These are phyloP conservation scores for Heterobasidion occidentale DNA, from an alignment of 1,284 basidiomycete species.

Conservation along the genomic window DNA sequence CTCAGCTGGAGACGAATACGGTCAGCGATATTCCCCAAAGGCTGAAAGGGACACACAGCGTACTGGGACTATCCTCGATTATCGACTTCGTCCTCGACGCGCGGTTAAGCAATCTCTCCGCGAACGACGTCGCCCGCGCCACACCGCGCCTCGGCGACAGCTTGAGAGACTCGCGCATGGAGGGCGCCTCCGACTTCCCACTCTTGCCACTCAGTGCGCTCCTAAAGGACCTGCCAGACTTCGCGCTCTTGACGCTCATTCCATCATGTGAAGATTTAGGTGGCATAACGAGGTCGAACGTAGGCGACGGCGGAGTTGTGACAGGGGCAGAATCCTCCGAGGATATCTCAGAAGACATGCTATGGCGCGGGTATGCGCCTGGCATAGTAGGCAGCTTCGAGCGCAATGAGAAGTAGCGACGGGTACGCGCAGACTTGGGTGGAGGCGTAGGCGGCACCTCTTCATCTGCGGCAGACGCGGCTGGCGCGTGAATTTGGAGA, in stretches of 20 bases:
- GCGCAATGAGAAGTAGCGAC: conserved; percentile 19
- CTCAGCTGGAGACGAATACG: neutral
- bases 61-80: conserved; percentile 7
- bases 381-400: conserved; percentile 18
- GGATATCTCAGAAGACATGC: conserved; percentile 22
- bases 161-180: conserved; percentile 5
- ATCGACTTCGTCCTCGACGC: conserved; percentile 17
- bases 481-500: conserved; percentile 5
- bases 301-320: conserved; percentile 23
- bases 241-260: conserved; percentile 10
- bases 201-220: conserved; percentile 11
- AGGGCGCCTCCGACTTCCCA: neutral
- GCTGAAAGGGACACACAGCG: neutral
- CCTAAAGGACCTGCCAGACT: conserved; percentile 1
- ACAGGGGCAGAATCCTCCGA: conserved; percentile 24
- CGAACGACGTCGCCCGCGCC: conserved; percentile 23
- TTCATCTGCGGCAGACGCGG: conserved; percentile 10
- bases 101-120: conserved; percentile 20
- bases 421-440: conserved; percentile 17
- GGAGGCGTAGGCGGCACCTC: conserved; percentile 12
- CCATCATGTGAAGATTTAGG: conserved; percentile 7
- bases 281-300: conserved; percentile 14
- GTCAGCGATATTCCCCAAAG: neutral
- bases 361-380: conserved; percentile 19
- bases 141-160: conserved; percentile 13